Conservation (phyloP, 352 stramenopile species). For the Elongisporangium prolatum region DNA sequence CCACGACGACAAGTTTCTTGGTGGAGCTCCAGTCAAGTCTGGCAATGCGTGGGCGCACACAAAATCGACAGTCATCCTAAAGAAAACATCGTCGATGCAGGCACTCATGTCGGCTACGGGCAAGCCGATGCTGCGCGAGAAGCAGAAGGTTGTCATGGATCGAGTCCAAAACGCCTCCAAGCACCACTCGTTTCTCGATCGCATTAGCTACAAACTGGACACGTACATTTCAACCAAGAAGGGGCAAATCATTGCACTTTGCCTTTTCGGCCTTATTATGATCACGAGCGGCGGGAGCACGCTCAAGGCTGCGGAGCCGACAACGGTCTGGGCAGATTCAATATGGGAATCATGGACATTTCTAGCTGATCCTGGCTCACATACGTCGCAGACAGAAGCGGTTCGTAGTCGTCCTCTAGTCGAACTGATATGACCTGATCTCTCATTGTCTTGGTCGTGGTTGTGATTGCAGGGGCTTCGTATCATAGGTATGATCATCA, state of each 20-base stretch:
- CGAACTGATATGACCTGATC: background rate
- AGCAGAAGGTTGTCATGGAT: background rate
- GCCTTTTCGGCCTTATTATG: conserved; percentile 35
- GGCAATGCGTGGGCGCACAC: too few relatives aligned
- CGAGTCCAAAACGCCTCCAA: background rate
- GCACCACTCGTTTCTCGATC: conserved; percentile 33
- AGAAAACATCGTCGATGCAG: too few relatives aligned
- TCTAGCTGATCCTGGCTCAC: conserved; percentile 42
- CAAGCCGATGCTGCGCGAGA: too few relatives aligned
- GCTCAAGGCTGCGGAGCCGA: conserved; percentile 30
- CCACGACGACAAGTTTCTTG: too few relatives aligned
- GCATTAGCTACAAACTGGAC: conserved; percentile 49
- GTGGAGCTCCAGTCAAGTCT: too few relatives aligned
- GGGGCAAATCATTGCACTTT: conserved; percentile 50
- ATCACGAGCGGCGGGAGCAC: conserved; percentile 38
- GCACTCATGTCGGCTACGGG: too few relatives aligned
- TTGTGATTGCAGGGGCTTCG: conserved; percentile 29
- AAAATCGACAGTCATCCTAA: too few relatives aligned
- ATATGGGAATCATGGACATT: conserved; percentile 68
- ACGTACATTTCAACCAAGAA: conserved; percentile 57
- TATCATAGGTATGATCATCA: conserved; percentile 56
- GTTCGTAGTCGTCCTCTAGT: conserved; percentile 11
- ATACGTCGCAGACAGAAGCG: conserved; percentile 29
- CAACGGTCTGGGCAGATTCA: conserved; percentile 26
- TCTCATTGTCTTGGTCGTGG: background rate